These are phyloP conservation scores for Bruguiera hainesii DNA, from an alignment of 441 rosid genomes.

Conservation along the genomic window DNA sequence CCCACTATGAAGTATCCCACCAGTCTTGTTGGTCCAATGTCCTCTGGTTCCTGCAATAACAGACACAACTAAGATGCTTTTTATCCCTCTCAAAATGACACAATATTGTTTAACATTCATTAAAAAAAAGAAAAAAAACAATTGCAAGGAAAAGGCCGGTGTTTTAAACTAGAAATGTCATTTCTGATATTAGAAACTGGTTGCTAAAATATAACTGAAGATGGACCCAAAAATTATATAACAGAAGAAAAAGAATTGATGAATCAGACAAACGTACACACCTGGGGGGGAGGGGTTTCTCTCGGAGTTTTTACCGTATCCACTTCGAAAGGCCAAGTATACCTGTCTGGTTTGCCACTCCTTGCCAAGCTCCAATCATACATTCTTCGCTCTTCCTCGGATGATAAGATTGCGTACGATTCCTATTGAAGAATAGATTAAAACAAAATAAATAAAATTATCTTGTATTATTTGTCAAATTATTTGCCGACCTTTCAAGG, in stretches of 20 bases:
- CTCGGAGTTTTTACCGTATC: conserved; percentile 42
- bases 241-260: neutral
- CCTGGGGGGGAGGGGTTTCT: conserved; percentile 57
- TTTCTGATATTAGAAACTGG: too few species aligned
- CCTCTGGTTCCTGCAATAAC: conserved; percentile 57
- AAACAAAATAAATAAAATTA: neutral
- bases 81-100: too few species aligned
- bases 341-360: conserved; percentile 48
- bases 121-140: too few species aligned
- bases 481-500: neutral
- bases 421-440: conserved; percentile 34
- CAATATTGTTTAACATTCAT: too few species aligned
- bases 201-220: too few species aligned
- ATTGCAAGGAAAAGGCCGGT: too few species aligned
- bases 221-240: too few species aligned
- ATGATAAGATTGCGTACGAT: conserved; percentile 59
- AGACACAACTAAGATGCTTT: too few species aligned
- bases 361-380: conserved; percentile 92
- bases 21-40: conserved; percentile 59
- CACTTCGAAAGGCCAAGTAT: conserved; percentile 69
- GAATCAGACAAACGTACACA: neutral
- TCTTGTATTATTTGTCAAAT: neutral
- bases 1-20: conserved; percentile 72
- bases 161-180: too few species aligned
- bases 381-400: conserved; percentile 69